Evolutionary conservation across 2,329 filamentous ascomycete species (phyloP).

Genomic region (Alternaria panax): DNA sequence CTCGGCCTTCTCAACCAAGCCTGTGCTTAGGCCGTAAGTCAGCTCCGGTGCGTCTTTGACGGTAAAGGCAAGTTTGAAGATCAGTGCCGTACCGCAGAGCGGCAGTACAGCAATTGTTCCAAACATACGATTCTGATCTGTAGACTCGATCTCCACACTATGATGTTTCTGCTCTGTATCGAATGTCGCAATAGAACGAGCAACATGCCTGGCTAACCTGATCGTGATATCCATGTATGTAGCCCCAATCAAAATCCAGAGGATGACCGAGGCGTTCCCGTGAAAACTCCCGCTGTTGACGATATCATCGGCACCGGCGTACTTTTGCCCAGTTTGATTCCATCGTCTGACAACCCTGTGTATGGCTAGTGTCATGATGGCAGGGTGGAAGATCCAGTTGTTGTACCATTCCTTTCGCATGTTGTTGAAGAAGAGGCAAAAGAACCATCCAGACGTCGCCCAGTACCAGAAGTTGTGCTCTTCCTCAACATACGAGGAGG

Average conservation of each 20-base stretch:
- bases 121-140: conserved; percentile 41
- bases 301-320: conserved; percentile 88
- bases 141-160: conserved; percentile 29
- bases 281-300: conserved; percentile 64
- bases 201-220: conserved; percentile 51
- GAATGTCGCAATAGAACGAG: conserved; percentile 35
- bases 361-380: conserved; percentile 62
- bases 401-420: conserved; percentile 40
- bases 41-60: conserved; percentile 87
- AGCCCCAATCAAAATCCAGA: conserved; percentile 76
- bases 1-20: conserved; percentile 59
- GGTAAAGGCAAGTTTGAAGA: conserved; percentile 92
- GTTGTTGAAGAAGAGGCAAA: conserved; percentile 56
- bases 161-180: conserved; percentile 22
- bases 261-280: conserved; percentile 62
- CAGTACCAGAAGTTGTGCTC: conserved; percentile 99
- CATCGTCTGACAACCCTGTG: conserved; percentile 77
- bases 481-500: conserved; percentile 96
- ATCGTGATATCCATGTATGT: conserved; percentile 71
- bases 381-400: conserved; percentile 41
- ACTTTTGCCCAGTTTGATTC: conserved; percentile 98
- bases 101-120: conserved; percentile 44
- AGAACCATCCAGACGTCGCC: conserved; percentile 74
- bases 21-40: conserved; percentile 49
- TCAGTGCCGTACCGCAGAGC: conserved; percentile 66